Evolutionary conservation across 805 yeast species (phyloP).

Genomic region (Zygotorulaspora danielsina): DNA sequence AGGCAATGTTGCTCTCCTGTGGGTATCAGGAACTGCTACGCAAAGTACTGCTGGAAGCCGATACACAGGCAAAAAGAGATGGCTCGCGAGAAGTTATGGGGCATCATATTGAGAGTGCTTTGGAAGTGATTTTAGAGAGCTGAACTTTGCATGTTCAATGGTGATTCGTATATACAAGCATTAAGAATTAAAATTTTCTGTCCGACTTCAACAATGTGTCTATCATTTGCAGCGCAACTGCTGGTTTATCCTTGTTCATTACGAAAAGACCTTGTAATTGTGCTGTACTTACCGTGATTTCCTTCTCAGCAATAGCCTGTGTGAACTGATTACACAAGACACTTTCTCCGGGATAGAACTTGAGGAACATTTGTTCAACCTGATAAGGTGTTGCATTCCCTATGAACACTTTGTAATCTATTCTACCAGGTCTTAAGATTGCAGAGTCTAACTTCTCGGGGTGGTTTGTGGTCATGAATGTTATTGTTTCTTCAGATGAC

Average conservation of each 20-base stretch:
- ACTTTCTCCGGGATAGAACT: slow-evolving; percentile 69
- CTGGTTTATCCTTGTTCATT: slow-evolving; percentile 79
- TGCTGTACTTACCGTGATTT: slow-evolving; percentile 75
- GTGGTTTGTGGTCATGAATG: slow-evolving; percentile 98
- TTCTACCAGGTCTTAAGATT: slow-evolving; percentile 87
- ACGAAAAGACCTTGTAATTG: slow-evolving; percentile 94
- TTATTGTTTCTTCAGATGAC: slow-evolving; percentile 91
- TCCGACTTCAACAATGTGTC: slow-evolving; percentile 35
- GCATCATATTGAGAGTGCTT: slow-evolving; percentile 40
- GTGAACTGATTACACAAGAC: slow-evolving; percentile 49
- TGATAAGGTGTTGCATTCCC: slow-evolving; percentile 87
- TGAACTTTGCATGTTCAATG: too few species aligned
- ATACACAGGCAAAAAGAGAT: slow-evolving; percentile 37
- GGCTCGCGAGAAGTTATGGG: slow-evolving; percentile 43
- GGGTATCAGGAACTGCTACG: slow-evolving; percentile 16
- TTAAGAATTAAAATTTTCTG: slow-evolving; percentile 6
- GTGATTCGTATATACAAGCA: slow-evolving; percentile 14
- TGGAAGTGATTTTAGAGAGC: slow-evolving; percentile 20
- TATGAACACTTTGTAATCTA: slow-evolving; percentile 75
- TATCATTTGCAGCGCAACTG: slow-evolving; percentile 66
- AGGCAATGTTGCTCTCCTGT: slow-evolving; percentile 14
- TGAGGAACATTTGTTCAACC: slow-evolving; percentile 74
- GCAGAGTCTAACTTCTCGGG: slow-evolving; percentile 94
- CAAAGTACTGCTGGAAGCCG: slow-evolving; percentile 38
- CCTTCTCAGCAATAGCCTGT: slow-evolving; percentile 40